phyloP scores from a whole-genome alignment of 768 basidiomycete genomes.

The Hortiboletus flavorubellus region DNA sequence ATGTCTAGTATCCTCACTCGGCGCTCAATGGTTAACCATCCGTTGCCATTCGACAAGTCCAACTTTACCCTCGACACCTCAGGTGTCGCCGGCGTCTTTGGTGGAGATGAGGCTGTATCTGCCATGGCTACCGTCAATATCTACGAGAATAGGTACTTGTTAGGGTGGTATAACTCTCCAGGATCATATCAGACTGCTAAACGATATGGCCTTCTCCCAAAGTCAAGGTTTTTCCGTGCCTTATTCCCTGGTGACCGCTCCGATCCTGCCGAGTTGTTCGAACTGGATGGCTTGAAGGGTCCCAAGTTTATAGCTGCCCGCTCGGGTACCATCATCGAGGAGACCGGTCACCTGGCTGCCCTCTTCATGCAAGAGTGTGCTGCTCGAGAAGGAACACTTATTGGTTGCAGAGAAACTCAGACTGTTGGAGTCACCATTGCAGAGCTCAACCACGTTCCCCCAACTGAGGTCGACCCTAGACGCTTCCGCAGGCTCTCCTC shows the following conservation, averaged over 20 bases:
- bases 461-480: too few relatives aligned
- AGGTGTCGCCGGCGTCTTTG: conserved; percentile 37
- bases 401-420: too few relatives aligned
- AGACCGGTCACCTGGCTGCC: too few relatives aligned
- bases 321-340: conserved; percentile 33
- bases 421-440: too few relatives aligned
- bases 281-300: conserved; percentile 30
- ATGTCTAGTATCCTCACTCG: conserved; percentile 12
- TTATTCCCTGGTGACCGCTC: conserved; percentile 33
- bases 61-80: conserved; percentile 29
- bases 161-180: conserved; percentile 40
- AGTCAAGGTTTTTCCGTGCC: conserved; percentile 33
- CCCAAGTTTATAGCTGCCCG: conserved; percentile 32
- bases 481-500: too few relatives aligned
- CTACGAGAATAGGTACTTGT: conserved; percentile 30
- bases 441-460: too few relatives aligned
- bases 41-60: conserved; percentile 18
- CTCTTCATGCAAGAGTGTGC: too few relatives aligned
- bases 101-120: conserved; percentile 37
- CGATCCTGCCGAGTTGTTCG: conserved; percentile 33
- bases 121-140: conserved; percentile 38
- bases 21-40: conserved; percentile 12
- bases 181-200: conserved; percentile 36
- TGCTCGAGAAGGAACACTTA: too few relatives aligned
- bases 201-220: conserved; percentile 32